A percentile compares a stretch with the other conserved stretches of the same genome.
Evolutionary conservation across 2,329 filamentous ascomycete species (phyloP).

Genomic region (Claviceps pazoutovae): DNA sequence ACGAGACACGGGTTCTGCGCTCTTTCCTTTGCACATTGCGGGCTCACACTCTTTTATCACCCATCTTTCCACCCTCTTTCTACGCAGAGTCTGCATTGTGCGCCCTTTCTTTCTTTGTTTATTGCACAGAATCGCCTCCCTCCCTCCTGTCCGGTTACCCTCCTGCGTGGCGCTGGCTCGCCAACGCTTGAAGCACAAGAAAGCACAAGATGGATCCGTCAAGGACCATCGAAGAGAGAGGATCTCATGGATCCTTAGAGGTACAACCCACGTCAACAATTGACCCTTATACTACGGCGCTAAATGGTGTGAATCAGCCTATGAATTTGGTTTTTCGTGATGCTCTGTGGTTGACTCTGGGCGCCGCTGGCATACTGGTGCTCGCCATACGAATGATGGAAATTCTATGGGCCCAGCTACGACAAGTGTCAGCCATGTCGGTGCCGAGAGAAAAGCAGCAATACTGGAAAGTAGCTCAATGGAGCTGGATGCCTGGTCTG

Average conservation of each 20-base stretch:
- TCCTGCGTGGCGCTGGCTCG: constrained; percentile 9
- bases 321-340: constrained; percentile 44
- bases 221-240: constrained; percentile 18
- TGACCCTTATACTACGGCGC: constrained; percentile 38
- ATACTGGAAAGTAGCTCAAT: constrained; percentile 46
- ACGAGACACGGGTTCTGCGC: neutral
- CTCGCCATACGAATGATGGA: constrained; percentile 39
- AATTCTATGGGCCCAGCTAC: constrained; percentile 40
- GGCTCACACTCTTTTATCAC: neutral
- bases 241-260: constrained; percentile 14
- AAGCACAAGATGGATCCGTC: constrained; percentile 19
- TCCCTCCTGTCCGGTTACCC: neutral
- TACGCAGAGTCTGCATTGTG: neutral
- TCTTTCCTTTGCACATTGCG: neutral
- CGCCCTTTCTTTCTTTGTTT: neutral
- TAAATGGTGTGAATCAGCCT: constrained; percentile 47
- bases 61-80: neutral
- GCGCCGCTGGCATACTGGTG: constrained; percentile 39
- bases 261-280: constrained; percentile 33
- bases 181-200: constrained; percentile 6
- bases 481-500: constrained; percentile 44
- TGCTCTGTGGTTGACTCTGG: constrained; percentile 46
- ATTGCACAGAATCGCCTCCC: neutral
- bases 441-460: constrained; percentile 34
- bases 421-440: constrained; percentile 46